Evolutionary conservation across 345 rosid genomes (phyloP).

Genomic region (Rhodamnia argentea): DNA sequence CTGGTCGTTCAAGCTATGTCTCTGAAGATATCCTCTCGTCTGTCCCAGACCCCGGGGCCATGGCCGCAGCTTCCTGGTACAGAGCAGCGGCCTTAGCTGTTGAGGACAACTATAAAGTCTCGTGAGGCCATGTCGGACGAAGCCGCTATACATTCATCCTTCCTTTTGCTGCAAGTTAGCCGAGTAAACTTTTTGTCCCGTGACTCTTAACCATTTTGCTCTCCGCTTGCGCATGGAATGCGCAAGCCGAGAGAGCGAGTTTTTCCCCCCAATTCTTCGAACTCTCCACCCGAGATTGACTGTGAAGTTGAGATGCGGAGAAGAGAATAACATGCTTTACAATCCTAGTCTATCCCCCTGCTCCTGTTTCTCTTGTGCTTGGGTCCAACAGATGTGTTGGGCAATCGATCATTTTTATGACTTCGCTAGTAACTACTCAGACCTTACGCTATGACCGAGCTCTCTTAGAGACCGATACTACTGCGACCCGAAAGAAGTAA

Average conservation of each 20-base stretch:
- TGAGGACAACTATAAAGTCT: constrained; percentile 13
- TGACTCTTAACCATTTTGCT: constrained; percentile 20
- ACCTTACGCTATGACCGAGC: neutral
- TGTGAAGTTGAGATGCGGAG: neutral
- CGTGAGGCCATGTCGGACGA: neutral
- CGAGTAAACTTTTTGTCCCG: constrained; percentile 1
- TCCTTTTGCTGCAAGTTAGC: constrained; percentile 5
- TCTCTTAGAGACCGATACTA: neutral
- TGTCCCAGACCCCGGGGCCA: constrained; percentile 92
- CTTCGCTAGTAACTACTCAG: neutral
- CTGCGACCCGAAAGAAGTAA: neutral
- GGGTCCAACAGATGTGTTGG: neutral
- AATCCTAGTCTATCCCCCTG: neutral
- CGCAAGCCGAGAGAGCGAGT: constrained; percentile 42
- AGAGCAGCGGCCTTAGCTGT: constrained; percentile 87
- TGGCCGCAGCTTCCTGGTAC: constrained; percentile 91
- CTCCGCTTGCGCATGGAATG: constrained; percentile 39
- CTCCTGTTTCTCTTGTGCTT: neutral
- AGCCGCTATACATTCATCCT: neutral
- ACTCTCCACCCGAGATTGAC: neutral
- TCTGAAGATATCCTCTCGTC: constrained; percentile 44
- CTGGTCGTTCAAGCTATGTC: constrained; percentile 77
- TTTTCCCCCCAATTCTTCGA: neutral
- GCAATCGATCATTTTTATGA: neutral
- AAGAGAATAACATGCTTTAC: neutral